A percentile compares a stretch with the other conserved stretches of the same genome.
These are phyloP conservation scores for Solanum chilense DNA, from an alignment of 257 asterid genomes.

Conservation along the genomic window DNA sequence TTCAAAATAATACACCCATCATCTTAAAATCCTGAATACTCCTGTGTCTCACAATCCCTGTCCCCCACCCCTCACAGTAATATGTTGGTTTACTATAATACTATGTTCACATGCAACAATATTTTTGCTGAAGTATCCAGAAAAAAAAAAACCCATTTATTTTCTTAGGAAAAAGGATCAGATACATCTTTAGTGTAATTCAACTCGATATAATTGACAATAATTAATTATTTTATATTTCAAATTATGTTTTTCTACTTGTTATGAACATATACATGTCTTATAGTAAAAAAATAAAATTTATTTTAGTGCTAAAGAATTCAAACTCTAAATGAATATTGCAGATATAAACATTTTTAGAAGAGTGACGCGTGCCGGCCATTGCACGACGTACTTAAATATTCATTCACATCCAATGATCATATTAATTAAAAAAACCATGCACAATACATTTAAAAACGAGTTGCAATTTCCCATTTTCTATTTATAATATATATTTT, in stretches of 20 bases:
- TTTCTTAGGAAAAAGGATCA: no score
- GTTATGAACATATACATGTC: not conserved
- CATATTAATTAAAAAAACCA: not conserved
- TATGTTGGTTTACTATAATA: no score
- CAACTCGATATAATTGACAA: not conserved
- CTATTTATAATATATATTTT: not conserved
- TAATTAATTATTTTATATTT: not conserved
- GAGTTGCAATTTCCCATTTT: not conserved
- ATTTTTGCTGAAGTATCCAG: not conserved
- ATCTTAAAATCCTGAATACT: accelerated
- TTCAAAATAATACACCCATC: accelerated
- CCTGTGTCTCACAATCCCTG: accelerated
- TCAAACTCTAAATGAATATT: not conserved
- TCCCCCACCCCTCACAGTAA: not conserved
- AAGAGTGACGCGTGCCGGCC: not conserved
- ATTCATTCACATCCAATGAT: not conserved
- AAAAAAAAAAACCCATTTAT: no score
- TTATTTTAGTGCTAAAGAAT: not conserved
- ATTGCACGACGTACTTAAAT: not conserved
- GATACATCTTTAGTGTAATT: not conserved
- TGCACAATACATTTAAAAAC: conserved; percentile 1
- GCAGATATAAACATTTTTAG: not conserved
- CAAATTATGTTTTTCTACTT: not conserved
- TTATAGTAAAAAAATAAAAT: not conserved
- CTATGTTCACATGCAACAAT: not conserved